A percentile compares a stretch with the other conserved stretches of the same genome.
Evolutionary conservation across 768 basidiomycete species (phyloP).

Genomic region (Leccinum imitatum): DNA sequence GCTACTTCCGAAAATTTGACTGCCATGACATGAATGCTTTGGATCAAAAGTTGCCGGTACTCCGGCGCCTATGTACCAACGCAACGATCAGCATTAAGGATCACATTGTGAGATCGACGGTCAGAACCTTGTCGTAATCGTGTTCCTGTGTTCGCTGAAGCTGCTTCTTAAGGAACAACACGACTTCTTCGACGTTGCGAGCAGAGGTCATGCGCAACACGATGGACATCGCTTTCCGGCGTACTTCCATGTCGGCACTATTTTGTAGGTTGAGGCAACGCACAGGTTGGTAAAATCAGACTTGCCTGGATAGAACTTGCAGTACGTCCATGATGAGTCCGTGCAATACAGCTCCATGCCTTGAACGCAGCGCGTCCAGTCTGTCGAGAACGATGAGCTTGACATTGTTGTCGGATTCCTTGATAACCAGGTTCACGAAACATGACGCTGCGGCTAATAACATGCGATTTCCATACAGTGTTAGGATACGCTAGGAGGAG

Average conservation of each 20-base stretch:
- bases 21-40: conserved; percentile 94
- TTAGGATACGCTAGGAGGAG: not conserved
- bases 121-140: conserved; percentile 83
- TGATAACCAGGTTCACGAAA: conserved; percentile 85
- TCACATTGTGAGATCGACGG: not conserved
- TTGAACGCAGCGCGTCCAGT: conserved; percentile 70
- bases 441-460: conserved; percentile 79
- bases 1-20: conserved; percentile 97
- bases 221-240: conserved; percentile 85
- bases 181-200: conserved; percentile 95
- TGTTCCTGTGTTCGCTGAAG: conserved; percentile 90
- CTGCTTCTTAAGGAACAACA: conserved; percentile 96
- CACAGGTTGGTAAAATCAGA: too few relatives aligned
- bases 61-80: conserved; percentile 67
- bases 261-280: too few relatives aligned
- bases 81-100: not conserved
- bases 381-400: conserved; percentile 96
- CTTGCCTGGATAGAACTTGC: too few relatives aligned
- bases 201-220: conserved; percentile 92
- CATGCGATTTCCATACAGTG: conserved; percentile 4
- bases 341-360: too few relatives aligned
- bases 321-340: too few relatives aligned
- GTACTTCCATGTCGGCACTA: conserved; percentile 51
- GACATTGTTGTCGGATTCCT: conserved; percentile 99
- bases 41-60: conserved; percentile 94